Evolutionary conservation across 345 rosid species (phyloP), one percentile per base, ranked within the genome.

Genomic region (Lagerstroemia speciosa): DNA sequence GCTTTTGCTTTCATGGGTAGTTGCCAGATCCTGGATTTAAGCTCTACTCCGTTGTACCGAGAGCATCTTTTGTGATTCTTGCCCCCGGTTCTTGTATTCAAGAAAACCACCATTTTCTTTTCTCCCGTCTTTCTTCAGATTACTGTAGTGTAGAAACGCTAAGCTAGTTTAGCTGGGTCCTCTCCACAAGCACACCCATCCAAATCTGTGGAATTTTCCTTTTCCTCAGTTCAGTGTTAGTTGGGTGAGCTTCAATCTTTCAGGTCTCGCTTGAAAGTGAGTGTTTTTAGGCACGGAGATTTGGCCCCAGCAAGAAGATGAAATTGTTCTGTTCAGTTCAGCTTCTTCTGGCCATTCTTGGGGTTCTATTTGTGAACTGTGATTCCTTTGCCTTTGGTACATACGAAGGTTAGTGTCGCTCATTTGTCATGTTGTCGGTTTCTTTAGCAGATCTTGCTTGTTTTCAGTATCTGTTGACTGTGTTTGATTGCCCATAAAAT

Each of bases 331-430:
- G 74, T 75, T 74, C 75, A 10, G 46, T 81, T 67, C 75, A 57
- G 76, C 76, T 83, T 74, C 84, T 78, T 67, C 71, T 78, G 73
- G 69, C 87, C 63, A 37, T 79, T 68, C 80, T 76, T 71, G 80
- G 76, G 6, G 73, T 82, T 78, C 77, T 83, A 78, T 74, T 81
- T 66, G 72, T 82, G 46, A 64, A 75, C 46, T 82, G 88, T 69
- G 74, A 81, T 70, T 82, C 87, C 22, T 87, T 89, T 77, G 46
- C 84, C 12, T 87, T 88, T 79, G 57, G 84, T 5, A 26, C 69
- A 64, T 85, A 80, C 73, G 99, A 95, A 86, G 93, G 99, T 92
- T 75, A 40, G 72, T 33, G 69, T 24, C 52, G 20, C 31, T 53
- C 53, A 34, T 50, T 37, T 33, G 20, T 22, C 32, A 38, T 26